Evolutionary conservation across 352 stramenopile species (phyloP).

Genomic region (Phytophthora tentaculata): DNA sequence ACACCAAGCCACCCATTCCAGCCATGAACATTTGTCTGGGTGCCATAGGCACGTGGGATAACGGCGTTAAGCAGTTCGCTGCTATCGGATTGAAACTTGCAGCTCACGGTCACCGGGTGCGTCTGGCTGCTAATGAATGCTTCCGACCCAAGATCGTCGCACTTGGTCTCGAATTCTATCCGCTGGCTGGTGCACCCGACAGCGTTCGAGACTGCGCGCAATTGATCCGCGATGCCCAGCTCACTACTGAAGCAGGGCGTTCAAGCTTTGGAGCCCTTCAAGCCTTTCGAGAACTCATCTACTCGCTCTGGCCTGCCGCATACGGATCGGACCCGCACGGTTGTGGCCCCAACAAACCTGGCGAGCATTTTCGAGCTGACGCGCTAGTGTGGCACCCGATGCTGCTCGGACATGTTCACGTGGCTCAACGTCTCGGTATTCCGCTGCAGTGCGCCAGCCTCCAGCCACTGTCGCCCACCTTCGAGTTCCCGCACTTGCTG

Average conservation of each 20-base stretch:
- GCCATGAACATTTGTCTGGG: constrained; percentile 47
- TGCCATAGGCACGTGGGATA: constrained; percentile 50
- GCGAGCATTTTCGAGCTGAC: constrained; percentile 47
- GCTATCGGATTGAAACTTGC: constrained; percentile 63
- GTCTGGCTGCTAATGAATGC: constrained; percentile 74
- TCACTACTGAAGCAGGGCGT: constrained; percentile 5
- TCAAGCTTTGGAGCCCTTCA: constrained; percentile 7
- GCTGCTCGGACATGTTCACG: constrained; percentile 49
- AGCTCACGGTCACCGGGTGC: constrained; percentile 72
- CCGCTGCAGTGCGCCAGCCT: constrained; percentile 51
- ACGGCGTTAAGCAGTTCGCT: constrained; percentile 59
- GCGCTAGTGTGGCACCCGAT: constrained; percentile 50
- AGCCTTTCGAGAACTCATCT: constrained; percentile 48
- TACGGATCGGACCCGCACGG: constrained; percentile 50
- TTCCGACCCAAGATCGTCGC: constrained; percentile 62
- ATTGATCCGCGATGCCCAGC: constrained; percentile 20
- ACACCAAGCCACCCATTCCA: background rate
- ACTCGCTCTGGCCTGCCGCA: constrained; percentile 47
- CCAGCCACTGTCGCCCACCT: constrained; percentile 49
- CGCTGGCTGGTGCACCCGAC: constrained; percentile 37
- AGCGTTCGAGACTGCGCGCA: constrained; percentile 29
- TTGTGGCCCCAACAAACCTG: constrained; percentile 27
- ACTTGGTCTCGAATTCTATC: constrained; percentile 53
- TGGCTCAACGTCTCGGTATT: constrained; percentile 55
- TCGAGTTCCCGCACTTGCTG: constrained; percentile 49